Percentiles rank a stretch among this genome's conserved stretches.
phyloP scores from a whole-genome alignment of 2,329 filamentous ascomycete species.

The Beauveria scarabaeidicola region DNA sequence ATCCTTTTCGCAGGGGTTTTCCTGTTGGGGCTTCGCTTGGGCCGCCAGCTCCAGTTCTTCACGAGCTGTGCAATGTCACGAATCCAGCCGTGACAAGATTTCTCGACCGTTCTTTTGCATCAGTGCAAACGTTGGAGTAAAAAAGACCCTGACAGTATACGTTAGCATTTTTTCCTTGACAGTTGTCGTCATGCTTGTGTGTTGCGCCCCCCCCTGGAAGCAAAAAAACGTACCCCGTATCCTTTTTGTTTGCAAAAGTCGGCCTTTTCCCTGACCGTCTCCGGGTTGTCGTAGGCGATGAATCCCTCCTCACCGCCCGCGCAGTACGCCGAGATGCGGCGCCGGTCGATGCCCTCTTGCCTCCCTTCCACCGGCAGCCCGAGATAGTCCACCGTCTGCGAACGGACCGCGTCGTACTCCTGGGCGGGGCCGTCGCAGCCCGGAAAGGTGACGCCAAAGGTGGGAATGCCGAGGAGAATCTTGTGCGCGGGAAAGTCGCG shows the following conservation, averaged over 20 bases:
- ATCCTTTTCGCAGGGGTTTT: too few species aligned
- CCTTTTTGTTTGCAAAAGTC: conserved; percentile 62
- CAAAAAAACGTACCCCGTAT: conserved; percentile 46
- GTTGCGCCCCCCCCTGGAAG: neutral
- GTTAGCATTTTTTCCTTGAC: neutral
- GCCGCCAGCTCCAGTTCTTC: conserved; percentile 5
- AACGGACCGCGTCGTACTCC: conserved; percentile 43
- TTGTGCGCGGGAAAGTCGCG: conserved; percentile 62
- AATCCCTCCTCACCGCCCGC: conserved; percentile 67
- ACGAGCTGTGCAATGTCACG: conserved; percentile 45
- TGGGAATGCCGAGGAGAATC: conserved; percentile 66
- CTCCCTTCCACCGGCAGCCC: conserved; percentile 54
- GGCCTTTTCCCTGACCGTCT: conserved; percentile 68
- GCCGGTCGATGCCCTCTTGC: conserved; percentile 59
- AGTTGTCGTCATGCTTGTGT: too few species aligned
- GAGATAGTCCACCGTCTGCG: conserved; percentile 66
- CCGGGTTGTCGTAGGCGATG: conserved; percentile 70
- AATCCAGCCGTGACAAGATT: conserved; percentile 53
- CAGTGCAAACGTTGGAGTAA: conserved; percentile 72
- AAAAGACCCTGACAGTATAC: conserved; percentile 53
- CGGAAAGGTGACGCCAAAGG: conserved; percentile 68
- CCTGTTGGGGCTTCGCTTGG: too few species aligned
- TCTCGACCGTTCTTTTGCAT: conserved; percentile 49
- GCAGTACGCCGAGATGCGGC: conserved; percentile 62
- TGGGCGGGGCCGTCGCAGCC: conserved; percentile 58